Conservation (phyloP, 768 basidiomycete genomes). For the Chalciporus piperatus region DNA sequence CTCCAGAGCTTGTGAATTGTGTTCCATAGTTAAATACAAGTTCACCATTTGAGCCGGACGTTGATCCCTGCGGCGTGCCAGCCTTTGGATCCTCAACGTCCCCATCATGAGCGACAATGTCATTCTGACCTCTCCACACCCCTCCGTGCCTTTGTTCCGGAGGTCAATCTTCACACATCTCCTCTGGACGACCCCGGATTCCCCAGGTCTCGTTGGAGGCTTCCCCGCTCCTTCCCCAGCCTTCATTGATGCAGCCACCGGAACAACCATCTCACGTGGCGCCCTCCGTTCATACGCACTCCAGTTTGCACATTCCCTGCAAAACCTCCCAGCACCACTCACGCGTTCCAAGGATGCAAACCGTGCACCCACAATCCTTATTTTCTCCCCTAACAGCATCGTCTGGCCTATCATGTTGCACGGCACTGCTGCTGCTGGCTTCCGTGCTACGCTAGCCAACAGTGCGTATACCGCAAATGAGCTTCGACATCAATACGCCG, state of each 20-base stretch:
- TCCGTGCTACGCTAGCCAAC: slow-evolving; percentile 72
- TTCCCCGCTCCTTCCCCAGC: slow-evolving; percentile 47
- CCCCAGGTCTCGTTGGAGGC: slow-evolving; percentile 36
- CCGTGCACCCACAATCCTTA: slow-evolving; percentile 45
- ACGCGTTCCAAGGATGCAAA: slow-evolving; percentile 46
- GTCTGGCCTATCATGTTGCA: slow-evolving; percentile 49
- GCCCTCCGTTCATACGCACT: slow-evolving; percentile 53
- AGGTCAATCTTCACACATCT: slow-evolving; percentile 34
- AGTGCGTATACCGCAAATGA: slow-evolving; percentile 66
- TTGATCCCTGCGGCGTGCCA: too few relatives aligned
- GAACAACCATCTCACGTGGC: slow-evolving; percentile 51
- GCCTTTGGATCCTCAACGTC: not conserved
- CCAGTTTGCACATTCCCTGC: slow-evolving; percentile 57
- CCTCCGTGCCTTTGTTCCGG: slow-evolving; percentile 18
- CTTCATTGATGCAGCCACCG: slow-evolving; percentile 65
- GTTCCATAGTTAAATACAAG: too few relatives aligned
- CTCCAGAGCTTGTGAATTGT: too few relatives aligned
- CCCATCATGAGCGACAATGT: slow-evolving; percentile 20
- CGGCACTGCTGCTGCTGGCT: slow-evolving; percentile 56
- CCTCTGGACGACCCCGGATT: slow-evolving; percentile 15
- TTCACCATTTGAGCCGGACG: too few relatives aligned
- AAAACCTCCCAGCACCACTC: slow-evolving; percentile 41
- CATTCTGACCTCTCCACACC: slow-evolving; percentile 19
- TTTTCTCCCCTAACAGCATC: slow-evolving; percentile 70
- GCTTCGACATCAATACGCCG: slow-evolving; percentile 65